Evolutionary conservation across 1,139 yeast genomes (phyloP).

Genomic region (Yamadazyma membranifaciens): DNA sequence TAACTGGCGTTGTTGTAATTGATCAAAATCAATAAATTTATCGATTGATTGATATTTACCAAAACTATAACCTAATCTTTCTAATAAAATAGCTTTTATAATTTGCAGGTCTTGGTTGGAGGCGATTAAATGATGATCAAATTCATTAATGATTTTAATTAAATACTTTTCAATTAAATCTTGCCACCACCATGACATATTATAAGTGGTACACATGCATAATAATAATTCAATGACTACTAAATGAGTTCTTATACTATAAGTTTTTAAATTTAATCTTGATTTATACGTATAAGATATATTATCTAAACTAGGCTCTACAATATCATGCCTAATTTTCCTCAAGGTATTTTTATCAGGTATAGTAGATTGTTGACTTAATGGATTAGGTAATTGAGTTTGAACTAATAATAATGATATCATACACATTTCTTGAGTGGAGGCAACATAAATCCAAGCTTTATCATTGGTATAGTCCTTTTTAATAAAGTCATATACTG

Average conservation of each 20-base stretch:
- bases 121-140: conserved; percentile 35
- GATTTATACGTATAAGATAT: conserved; percentile 53
- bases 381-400: conserved; percentile 29
- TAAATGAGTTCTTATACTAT: conserved; percentile 48
- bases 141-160: conserved; percentile 39
- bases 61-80: conserved; percentile 39
- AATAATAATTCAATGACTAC: conserved; percentile 54
- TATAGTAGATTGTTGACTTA: conserved; percentile 4
- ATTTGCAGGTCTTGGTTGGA: conserved; percentile 34
- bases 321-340: conserved; percentile 57
- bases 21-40: conserved; percentile 8
- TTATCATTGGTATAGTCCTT: conserved; percentile 77
- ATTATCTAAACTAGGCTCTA: conserved; percentile 68
- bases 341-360: conserved; percentile 54
- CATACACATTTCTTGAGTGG: conserved; percentile 85
- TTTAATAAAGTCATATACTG: conserved; percentile 78
- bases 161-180: conserved; percentile 47
- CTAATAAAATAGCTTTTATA: conserved; percentile 42
- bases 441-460: conserved; percentile 82
- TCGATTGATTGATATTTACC: conserved; percentile 20
- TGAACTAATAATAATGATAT: conserved; percentile 70
- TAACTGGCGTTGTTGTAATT: conserved; percentile 13
- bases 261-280: conserved; percentile 61
- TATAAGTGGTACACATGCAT: conserved; percentile 39
- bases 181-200: conserved; percentile 48